phyloP scores from a whole-genome alignment of 1,284 basidiomycete genomes.

The Marasmius oreades region DNA sequence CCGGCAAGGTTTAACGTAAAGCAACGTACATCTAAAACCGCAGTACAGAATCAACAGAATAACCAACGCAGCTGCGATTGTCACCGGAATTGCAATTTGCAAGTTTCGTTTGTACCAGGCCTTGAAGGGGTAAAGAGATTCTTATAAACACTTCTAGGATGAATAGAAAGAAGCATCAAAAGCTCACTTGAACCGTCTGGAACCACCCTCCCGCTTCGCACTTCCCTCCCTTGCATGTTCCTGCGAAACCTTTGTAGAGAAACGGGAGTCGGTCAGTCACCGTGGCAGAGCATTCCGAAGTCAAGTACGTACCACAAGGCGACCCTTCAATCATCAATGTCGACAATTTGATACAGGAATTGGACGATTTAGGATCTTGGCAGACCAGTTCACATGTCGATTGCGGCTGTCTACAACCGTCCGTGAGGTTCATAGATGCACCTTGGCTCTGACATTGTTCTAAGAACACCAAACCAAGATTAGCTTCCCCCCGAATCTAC shows the following conservation, averaged over 20 bases:
- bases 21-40: not conserved
- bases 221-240: conserved; percentile 64
- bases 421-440: conserved; percentile 60
- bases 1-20: not conserved
- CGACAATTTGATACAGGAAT: conserved; percentile 74
- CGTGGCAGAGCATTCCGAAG: not conserved
- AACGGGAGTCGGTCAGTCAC: conserved; percentile 37
- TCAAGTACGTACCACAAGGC: conserved; percentile 63
- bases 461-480: conserved; percentile 24
- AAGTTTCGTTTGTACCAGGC: conserved; percentile 77
- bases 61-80: conserved; percentile 66
- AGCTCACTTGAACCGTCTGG: conserved; percentile 53
- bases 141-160: not conserved
- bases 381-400: conserved; percentile 81
- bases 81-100: conserved; percentile 79
- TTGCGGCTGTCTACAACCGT: conserved; percentile 63
- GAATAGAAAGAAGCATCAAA: not conserved
- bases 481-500: not conserved
- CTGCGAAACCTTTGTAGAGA: conserved; percentile 71
- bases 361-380: conserved; percentile 60
- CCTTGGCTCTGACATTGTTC: conserved; percentile 81
- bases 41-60: conserved; percentile 49
- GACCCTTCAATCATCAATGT: conserved; percentile 82
- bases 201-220: conserved; percentile 22
- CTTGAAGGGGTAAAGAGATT: conserved; percentile 24